Conservation (phyloP, 768 basidiomycete species). For the Guyanaporus albipodus region DNA sequence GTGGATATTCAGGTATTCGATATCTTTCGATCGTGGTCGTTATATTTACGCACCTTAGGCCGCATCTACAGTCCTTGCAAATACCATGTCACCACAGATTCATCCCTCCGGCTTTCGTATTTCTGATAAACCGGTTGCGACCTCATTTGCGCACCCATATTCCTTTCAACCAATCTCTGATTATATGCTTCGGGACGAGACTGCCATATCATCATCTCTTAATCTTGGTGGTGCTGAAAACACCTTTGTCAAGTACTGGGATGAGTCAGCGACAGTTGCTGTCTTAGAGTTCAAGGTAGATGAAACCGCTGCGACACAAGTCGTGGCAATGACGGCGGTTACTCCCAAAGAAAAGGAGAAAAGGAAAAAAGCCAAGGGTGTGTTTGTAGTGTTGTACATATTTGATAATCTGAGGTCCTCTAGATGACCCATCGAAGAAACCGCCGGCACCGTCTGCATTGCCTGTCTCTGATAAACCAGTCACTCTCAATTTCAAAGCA, state of each 20-base stretch:
- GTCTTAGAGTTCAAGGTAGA: constrained; percentile 79
- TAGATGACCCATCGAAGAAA: constrained; percentile 34
- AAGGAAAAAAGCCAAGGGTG: constrained; percentile 56
- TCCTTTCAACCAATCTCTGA: constrained; percentile 84
- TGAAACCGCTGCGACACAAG: constrained; percentile 37
- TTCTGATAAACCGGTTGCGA: constrained; percentile 81
- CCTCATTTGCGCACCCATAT: constrained; percentile 88
- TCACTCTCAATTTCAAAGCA: constrained; percentile 71
- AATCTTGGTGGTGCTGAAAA: constrained; percentile 70
- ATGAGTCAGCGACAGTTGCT: constrained; percentile 74
- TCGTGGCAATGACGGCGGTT: constrained; percentile 30
- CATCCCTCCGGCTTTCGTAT: constrained; percentile 96
- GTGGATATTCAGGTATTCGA: constrained; percentile 67
- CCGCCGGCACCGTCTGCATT: constrained; percentile 60
- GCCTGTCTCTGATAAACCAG: constrained; percentile 76
- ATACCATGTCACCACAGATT: constrained; percentile 80
- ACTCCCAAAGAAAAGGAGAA: constrained; percentile 59
- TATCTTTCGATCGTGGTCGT: not conserved
- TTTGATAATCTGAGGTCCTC: constrained; percentile 11
- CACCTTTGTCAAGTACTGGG: constrained; percentile 87
- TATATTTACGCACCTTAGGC: constrained; percentile 46
- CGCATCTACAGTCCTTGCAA: constrained; percentile 74
- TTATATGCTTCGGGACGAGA: constrained; percentile 70
- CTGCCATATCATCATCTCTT: constrained; percentile 63
- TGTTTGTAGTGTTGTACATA: not conserved